Conservation (phyloP, 2,329 filamentous ascomycete genomes). For the Alternaria conjuncta region DNA sequence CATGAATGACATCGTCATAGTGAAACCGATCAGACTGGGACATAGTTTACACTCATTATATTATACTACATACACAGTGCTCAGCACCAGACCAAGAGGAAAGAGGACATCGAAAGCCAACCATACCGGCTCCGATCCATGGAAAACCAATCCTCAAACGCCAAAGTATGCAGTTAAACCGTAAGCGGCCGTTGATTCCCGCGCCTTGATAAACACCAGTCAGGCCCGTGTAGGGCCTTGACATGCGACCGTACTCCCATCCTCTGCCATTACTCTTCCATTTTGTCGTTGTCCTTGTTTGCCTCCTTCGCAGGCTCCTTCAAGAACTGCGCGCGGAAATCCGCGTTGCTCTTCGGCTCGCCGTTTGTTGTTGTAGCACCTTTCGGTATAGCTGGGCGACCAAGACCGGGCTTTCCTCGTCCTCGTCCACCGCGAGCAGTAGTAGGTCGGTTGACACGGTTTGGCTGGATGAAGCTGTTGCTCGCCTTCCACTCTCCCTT, state of each 20-base stretch:
- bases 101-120: background rate
- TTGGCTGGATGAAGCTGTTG: slow-evolving; percentile 39
- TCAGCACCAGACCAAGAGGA: background rate
- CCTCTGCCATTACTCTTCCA: slow-evolving; percentile 35
- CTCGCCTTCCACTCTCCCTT: slow-evolving; percentile 49
- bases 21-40: rapidly evolving
- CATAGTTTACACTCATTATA: slow-evolving; percentile 3
- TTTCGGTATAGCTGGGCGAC: slow-evolving; percentile 35
- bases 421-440: slow-evolving; percentile 33
- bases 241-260: slow-evolving; percentile 20
- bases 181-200: background rate
- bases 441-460: slow-evolving; percentile 36
- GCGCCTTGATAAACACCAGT: slow-evolving; percentile 15
- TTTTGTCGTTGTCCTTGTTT: slow-evolving; percentile 27
- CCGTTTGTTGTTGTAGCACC: slow-evolving; percentile 17
- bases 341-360: slow-evolving; percentile 61
- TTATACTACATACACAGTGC: slow-evolving; percentile 6
- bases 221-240: slow-evolving; percentile 11
- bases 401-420: slow-evolving; percentile 36
- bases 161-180: slow-evolving; percentile 7
- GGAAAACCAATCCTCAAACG: background rate
- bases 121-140: background rate
- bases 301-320: slow-evolving; percentile 36
- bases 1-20: background rate
- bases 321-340: slow-evolving; percentile 63